Base-by-base conservation (phyloP, 2,329 filamentous ascomycete species). In the Colletotrichum ledebouriae region DNA sequence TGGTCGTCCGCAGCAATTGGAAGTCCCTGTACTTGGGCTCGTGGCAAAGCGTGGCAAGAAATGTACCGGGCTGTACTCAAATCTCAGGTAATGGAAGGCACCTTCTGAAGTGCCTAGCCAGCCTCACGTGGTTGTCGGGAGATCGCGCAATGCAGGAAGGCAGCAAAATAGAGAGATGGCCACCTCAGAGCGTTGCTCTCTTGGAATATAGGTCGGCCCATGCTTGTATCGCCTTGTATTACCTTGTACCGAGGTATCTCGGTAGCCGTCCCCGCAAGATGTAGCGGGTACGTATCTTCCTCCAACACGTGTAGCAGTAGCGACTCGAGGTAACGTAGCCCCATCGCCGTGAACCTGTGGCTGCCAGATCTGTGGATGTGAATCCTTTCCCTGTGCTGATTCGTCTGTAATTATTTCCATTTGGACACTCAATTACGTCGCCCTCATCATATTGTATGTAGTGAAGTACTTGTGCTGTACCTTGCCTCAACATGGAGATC, bases 91-190 rank as follows among this genome's bases (percentile, higher is more conserved):
- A 5, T 4, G 4, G 25, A 25, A 25, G 25, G 25, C 5, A 5
- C 25, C 25, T 25, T 25, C 25, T 25, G 25, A 25, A 25, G 25
- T 25, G 25, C 25, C 25, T 25, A 25, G 25, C 25, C 4, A 25
- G 20, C 17, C 66, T 69, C 66, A 69, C 66, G 66, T 69, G 69
- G 66, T 61, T 42, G 22, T 63, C 61, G 66, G 61, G 66, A 71
- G 66, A 69, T 71, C 66, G 69, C 66, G 58, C 69, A 66, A 66
- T 65, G 69, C 60, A 70, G 65, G 34, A 65, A 52, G 50, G 63
- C 42, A 52, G 61, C 56, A 55, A 69, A 17, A 17, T 17, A 17
- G 17, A 17, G 17, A 22, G 22, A 22, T 29, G 25, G 25, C 25
- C 5, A 29, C 25, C 25, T 29, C 25, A 29, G 17, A 17, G 17